These are phyloP conservation scores for Camelina neglecta DNA, from an alignment of 345 rosid species.

Conservation along the genomic window DNA sequence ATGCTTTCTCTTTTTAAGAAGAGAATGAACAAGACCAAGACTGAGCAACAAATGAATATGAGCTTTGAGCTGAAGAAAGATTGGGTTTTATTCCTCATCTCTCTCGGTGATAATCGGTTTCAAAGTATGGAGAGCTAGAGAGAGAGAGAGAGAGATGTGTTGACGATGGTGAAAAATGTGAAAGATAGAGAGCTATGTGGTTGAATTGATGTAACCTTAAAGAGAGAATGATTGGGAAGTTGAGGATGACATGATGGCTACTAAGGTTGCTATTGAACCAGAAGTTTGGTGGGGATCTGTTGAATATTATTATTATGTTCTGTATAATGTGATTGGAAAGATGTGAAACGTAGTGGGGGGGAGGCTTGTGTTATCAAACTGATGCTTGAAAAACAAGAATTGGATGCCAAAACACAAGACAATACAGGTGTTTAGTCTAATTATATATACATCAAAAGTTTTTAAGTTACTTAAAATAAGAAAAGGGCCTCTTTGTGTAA, in stretches of 20 bases:
- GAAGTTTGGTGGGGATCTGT: constrained; percentile 10
- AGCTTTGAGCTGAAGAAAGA: constrained; percentile 10
- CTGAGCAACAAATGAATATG: constrained; percentile 5
- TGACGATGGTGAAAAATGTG: not conserved
- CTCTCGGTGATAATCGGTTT: not conserved
- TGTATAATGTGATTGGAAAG: not conserved
- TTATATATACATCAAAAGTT: not conserved
- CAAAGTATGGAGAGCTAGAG: not conserved
- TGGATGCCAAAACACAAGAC: constrained; percentile 10
- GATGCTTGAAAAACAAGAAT: constrained; percentile 32
- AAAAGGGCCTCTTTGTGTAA: not conserved
- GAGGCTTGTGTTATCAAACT: not conserved
- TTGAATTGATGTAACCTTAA: constrained; percentile 14
- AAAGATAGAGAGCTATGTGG: not conserved
- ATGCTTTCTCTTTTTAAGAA: constrained; percentile 14
- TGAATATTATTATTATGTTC: not conserved
- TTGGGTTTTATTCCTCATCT: constrained; percentile 18
- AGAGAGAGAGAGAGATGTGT: no score
- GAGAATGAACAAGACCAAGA: constrained; percentile 21
- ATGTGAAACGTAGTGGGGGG: constrained; percentile 35
- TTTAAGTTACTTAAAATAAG: not conserved
- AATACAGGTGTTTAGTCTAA: constrained; percentile 16
- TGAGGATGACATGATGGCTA: constrained; percentile 33
- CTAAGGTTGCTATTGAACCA: constrained; percentile 33
- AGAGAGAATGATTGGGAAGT: constrained; percentile 24